Base-by-base conservation (phyloP, 2,329 filamentous ascomycete species). In the Xylariales sp. region DNA sequence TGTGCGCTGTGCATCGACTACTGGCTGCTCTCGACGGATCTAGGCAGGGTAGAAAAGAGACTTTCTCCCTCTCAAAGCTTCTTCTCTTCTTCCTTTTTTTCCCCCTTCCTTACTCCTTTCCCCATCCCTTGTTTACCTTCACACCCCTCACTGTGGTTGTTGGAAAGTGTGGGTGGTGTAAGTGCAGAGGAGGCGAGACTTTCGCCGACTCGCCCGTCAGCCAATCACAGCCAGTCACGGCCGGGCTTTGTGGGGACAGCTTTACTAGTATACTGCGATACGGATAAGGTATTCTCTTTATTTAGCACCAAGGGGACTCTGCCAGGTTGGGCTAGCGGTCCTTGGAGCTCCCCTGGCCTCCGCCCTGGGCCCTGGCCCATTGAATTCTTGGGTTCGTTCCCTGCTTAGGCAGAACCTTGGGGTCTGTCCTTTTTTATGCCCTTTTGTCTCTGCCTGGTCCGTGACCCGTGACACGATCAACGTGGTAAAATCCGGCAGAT, bases 401-500 rank as follows among this genome's bases (percentile, higher is more conserved):
- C 23, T 23, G 23, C 23, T 23, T 23, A 23, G 23, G 23, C 23
- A 23, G 23, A 23, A 23, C 23, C 23, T 23, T 23, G 23, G 2
- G 23, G 34, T 53, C 54, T 39, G 36, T 39, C 62, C 41, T 54
- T 49, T 32, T 53, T 34, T 62, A 39, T 23, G 23, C 23, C 23
- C 23, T 23, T 60, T 53, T 48, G 34, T 18, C 18, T 64, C 60
- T 67, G 60, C 49, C 63, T 59, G 30, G 41, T 8, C 14, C 41
- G 34, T 64, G 45, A 56, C 46, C 49, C 39, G 46, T 57, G 41
- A 48, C 55, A 56, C 60, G 45, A 23, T 61, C 52, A 49, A 69
- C 65, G 65, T 68, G 65, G 65, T 62, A 68, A 65, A 57, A 48
- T 45, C 48, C 23, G 57, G 64, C 64, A 67, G 68, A 68, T 69